Percentiles rank a stretch among this genome's conserved stretches.
Evolutionary conservation across 1,284 basidiomycete genomes (phyloP).

Genomic region (Ceratobasidium sp.): DNA sequence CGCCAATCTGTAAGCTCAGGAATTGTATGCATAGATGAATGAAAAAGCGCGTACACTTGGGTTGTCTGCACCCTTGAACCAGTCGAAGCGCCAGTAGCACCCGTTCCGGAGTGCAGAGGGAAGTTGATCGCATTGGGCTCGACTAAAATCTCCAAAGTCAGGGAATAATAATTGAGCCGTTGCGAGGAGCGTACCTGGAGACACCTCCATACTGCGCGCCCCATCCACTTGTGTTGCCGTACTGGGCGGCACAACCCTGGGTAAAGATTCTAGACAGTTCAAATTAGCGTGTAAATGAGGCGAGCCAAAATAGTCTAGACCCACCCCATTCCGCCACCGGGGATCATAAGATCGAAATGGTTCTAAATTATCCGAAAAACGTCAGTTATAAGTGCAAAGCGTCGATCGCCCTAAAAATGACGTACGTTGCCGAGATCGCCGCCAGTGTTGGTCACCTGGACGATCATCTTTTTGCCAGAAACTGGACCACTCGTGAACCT

Average conservation of each 20-base stretch:
- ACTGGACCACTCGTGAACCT: slow-evolving; percentile 50
- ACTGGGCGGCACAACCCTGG: slow-evolving; percentile 49
- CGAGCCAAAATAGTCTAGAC: not conserved
- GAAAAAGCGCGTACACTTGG: slow-evolving; percentile 12
- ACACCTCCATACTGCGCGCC: slow-evolving; percentile 47
- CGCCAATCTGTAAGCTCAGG: not conserved
- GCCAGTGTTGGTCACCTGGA: slow-evolving; percentile 28
- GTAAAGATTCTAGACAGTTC: slow-evolving; percentile 31
- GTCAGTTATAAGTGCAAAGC: not conserved
- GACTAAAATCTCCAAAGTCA: slow-evolving; percentile 5
- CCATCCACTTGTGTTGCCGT: slow-evolving; percentile 47
- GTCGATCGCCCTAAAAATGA: not conserved
- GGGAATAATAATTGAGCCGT: too few relatives aligned
- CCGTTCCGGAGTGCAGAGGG: slow-evolving; percentile 46
- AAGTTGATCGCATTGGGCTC: slow-evolving; percentile 42
- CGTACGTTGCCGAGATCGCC: slow-evolving; percentile 48
- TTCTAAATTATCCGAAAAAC: slow-evolving; percentile 9
- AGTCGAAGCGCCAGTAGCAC: slow-evolving; percentile 48
- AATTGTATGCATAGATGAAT: not conserved
- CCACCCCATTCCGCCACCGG: slow-evolving; percentile 50
- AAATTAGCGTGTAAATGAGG: not conserved
- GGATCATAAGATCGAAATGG: slow-evolving; percentile 51
- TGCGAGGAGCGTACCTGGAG: slow-evolving; percentile 33
- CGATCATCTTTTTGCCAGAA: slow-evolving; percentile 47
- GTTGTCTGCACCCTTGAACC: slow-evolving; percentile 47